Evolutionary conservation across 1,139 yeast genomes (phyloP).

Genomic region (Debaryomyces singareniensis): DNA sequence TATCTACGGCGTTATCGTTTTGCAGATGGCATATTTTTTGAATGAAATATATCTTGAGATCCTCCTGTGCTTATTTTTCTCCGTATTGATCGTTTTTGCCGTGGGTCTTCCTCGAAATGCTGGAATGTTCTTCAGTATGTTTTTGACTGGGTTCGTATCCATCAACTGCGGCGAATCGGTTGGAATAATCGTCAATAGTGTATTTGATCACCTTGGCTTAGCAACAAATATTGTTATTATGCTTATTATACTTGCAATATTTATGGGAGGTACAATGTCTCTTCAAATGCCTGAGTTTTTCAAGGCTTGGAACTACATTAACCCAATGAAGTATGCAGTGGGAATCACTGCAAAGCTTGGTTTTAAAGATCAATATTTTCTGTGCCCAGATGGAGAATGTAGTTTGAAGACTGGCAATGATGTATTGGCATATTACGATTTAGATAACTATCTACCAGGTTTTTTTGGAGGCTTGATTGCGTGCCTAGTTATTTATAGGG

Average conservation of each 20-base stretch:
- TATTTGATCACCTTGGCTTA: constrained; percentile 70
- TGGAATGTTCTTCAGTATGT: constrained; percentile 59
- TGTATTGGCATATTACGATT: constrained; percentile 28
- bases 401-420: constrained; percentile 26
- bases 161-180: constrained; percentile 78
- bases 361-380: constrained; percentile 25
- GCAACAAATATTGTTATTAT: constrained; percentile 69
- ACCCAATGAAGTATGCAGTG: constrained; percentile 68
- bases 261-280: constrained; percentile 88
- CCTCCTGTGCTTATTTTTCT: constrained; percentile 50
- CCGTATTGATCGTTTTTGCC: constrained; percentile 59
- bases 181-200: constrained; percentile 72
- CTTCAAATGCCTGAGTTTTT: constrained; percentile 65
- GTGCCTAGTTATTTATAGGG: constrained; percentile 29
- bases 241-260: constrained; percentile 59
- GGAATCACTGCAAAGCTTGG: constrained; percentile 42
- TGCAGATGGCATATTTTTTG: constrained; percentile 56
- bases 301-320: constrained; percentile 62
- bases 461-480: constrained; percentile 32
- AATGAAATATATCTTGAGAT: constrained; percentile 74
- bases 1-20: constrained; percentile 62
- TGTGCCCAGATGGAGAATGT: constrained; percentile 24
- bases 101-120: constrained; percentile 71
- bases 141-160: constrained; percentile 48
- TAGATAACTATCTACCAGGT: constrained; percentile 23